A percentile compares a stretch with the other conserved stretches of the same genome.
Evolutionary conservation across 116 monocot genomes (phyloP).

Genomic region (Zostera marina): DNA sequence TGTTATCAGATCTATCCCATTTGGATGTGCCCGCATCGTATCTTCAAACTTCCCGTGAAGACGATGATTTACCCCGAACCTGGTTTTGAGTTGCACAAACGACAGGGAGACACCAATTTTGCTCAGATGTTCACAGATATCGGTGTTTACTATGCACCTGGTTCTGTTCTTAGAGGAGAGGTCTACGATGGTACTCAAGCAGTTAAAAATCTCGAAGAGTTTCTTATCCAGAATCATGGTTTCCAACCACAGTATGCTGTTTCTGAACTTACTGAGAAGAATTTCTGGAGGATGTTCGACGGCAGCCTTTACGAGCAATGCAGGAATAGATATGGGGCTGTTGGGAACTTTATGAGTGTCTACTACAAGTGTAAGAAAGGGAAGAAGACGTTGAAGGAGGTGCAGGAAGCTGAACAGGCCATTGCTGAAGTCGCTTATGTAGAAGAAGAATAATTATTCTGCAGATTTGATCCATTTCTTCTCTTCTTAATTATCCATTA

Average conservation of each 20-base stretch:
- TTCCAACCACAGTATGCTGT: constrained; percentile 65
- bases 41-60: constrained; percentile 51
- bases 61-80: constrained; percentile 51
- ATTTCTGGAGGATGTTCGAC: constrained; percentile 79
- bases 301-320: constrained; percentile 41
- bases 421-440: constrained; percentile 33
- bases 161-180: constrained; percentile 40
- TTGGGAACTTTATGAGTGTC: constrained; percentile 68
- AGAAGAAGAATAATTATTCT: constrained; percentile 11
- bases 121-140: constrained; percentile 71
- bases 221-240: constrained; percentile 46
- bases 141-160: constrained; percentile 48
- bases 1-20: constrained; percentile 39
- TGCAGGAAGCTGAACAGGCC: constrained; percentile 47
- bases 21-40: constrained; percentile 56
- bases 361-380: constrained; percentile 77
- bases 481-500: no score
- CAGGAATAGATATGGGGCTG: constrained; percentile 37
- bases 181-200: constrained; percentile 32
- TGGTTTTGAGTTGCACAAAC: constrained; percentile 36
- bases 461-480: no score
- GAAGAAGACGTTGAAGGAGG: constrained; percentile 65
- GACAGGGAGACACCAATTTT: constrained; percentile 52
- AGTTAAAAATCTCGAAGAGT: constrained; percentile 29
- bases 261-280: constrained; percentile 57